Conservation (phyloP, 306 rosid species). For the Sphenostylis stenocarpa region DNA sequence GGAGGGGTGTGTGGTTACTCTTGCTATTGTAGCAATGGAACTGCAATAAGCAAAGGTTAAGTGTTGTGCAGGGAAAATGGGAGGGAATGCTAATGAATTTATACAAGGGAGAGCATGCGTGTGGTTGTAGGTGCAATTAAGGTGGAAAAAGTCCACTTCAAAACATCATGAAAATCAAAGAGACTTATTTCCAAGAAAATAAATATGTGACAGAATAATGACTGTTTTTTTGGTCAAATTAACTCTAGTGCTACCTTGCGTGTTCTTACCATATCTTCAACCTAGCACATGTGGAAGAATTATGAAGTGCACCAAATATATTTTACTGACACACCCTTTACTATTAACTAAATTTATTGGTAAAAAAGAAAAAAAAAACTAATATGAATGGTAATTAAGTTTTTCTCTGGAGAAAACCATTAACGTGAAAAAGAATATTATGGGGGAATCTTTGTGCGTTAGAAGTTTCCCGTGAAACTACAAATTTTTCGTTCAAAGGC, state of each 20-base stretch:
- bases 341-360: background rate
- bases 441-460: background rate
- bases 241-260: conserved; percentile 40
- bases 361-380: too few relatives aligned
- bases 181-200: background rate
- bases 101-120: conserved; percentile 10
- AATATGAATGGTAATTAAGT: too few relatives aligned
- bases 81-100: conserved; percentile 16
- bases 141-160: conserved; percentile 34
- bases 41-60: background rate
- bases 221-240: conserved; percentile 42
- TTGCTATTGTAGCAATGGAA: background rate
- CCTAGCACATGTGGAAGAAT: conserved; percentile 2
- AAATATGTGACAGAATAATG: background rate
- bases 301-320: background rate
- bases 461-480: conserved; percentile 31
- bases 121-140: background rate
- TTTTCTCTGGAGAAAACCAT: too few relatives aligned
- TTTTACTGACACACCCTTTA: background rate
- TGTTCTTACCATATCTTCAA: conserved; percentile 4
- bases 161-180: conserved; percentile 25
- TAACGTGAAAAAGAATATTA: background rate
- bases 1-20: background rate
- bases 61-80: background rate
- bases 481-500: background rate